phyloP scores from a whole-genome alignment of 2,329 filamentous ascomycete genomes.

The Epichloe coenophiala region DNA sequence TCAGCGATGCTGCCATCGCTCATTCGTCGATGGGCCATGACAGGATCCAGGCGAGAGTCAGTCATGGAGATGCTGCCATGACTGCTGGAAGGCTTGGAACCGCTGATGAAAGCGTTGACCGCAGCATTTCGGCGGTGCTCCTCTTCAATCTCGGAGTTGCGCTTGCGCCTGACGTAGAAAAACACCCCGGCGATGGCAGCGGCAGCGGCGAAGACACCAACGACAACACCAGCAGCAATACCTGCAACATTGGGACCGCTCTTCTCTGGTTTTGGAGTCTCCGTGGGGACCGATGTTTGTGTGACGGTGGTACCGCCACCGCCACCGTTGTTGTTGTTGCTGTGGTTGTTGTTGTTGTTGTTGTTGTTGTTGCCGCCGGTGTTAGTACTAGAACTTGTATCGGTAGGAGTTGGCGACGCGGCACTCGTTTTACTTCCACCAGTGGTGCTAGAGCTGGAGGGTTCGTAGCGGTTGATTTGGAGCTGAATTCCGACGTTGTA shows the following conservation, averaged over 20 bases:
- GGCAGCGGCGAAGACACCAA: slow-evolving; percentile 59
- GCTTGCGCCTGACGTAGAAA: slow-evolving; percentile 62
- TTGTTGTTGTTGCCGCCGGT: background rate
- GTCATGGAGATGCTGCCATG: slow-evolving; percentile 56
- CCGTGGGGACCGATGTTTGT: slow-evolving; percentile 8
- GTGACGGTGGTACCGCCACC: slow-evolving; percentile 6
- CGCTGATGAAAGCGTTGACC: slow-evolving; percentile 61
- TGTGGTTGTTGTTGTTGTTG: background rate
- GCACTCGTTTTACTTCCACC: background rate
- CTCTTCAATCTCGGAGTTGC: slow-evolving; percentile 66
- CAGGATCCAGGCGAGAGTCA: slow-evolving; percentile 76
- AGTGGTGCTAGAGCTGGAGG: slow-evolving; percentile 14
- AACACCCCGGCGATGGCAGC: slow-evolving; percentile 55
- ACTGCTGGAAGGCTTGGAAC: slow-evolving; percentile 47
- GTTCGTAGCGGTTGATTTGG: slow-evolving; percentile 16
- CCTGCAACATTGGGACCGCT: slow-evolving; percentile 58
- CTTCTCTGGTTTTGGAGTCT: slow-evolving; percentile 11
- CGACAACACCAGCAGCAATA: slow-evolving; percentile 78
- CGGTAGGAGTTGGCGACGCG: slow-evolving; percentile 7
- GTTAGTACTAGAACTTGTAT: slow-evolving; percentile 10
- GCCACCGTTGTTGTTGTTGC: too few species aligned
- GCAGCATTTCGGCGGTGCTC: slow-evolving; percentile 73
- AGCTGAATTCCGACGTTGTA: slow-evolving; percentile 37
- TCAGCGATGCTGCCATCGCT: slow-evolving; percentile 95
- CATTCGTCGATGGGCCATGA: slow-evolving; percentile 69